Evolutionary conservation across 2,329 filamentous ascomycete genomes (phyloP), one percentile per base, ranked within the genome.

Genomic region (Boeremia exigua): DNA sequence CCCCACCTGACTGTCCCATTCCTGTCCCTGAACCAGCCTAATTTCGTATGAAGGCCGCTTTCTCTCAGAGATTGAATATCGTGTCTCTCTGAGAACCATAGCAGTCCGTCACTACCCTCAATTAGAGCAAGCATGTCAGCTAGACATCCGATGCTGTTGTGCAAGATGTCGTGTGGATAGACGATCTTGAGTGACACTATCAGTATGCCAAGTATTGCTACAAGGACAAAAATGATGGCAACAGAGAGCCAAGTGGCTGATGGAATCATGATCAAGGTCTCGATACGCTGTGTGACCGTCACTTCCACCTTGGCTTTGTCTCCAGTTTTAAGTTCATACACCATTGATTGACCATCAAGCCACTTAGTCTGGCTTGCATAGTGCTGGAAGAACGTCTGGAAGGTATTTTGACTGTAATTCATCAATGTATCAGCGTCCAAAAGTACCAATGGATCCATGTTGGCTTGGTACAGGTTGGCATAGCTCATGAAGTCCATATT

Each of bases 401-500:
- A 70, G 6, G 64, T 65, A 5, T 59, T 58, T 14, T 69, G 27
- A 0, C 65, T 56, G 3, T 62, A 50, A 0, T 14, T 5, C 11
- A 48, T n/a, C 17, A 59, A 57, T 4, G 23, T 50, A 2, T 42
- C 39, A 15, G 15, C 3, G 23, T 71, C 28, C 1, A 66, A 44
- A 0, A 70, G 51, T 0, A 61, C 56, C 4, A 29, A 12, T 1
- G 62, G 58, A 25, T 70, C 47, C 28, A 62, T 59, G 1, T 43
- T 38, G 2, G 60, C 66, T 34, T 61, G 59, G 0, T 44, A 23
- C 44, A 65, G 68, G 58, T 63, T 67, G 6, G 65, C 28, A 23
- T 70, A 70, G 14, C 49, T 56, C 66, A 70, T 71, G 37, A 66
- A 68, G 29, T 71, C 69, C 59, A 69, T 62, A 43, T 70, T 70